These are phyloP conservation scores for Pseudognaphalium luteoalbum DNA, from an alignment of 129 eudicot genomes.

Conservation along the genomic window DNA sequence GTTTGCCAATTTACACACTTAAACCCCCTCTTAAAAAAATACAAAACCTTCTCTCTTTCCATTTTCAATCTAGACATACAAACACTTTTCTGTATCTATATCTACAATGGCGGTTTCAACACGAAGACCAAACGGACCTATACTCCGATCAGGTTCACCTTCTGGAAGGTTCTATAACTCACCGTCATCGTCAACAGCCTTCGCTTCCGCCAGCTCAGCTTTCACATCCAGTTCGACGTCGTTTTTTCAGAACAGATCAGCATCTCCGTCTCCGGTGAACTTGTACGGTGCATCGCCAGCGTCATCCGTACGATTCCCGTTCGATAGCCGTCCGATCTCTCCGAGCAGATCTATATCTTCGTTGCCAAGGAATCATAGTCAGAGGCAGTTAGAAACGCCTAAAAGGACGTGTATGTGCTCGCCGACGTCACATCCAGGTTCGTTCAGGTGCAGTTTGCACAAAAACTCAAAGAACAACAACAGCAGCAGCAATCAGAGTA, in stretches of 20 bases:
- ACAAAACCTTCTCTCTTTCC: neutral
- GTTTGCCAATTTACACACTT: conserved; percentile 77
- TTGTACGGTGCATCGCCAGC: conserved; percentile 23
- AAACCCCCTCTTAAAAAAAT: conserved; percentile 23
- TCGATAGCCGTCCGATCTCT: conserved; percentile 47
- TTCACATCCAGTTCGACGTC: conserved; percentile 37
- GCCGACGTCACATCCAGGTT: conserved; percentile 92
- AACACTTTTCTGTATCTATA: conserved; percentile 15
- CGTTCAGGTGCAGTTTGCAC: conserved; percentile 79
- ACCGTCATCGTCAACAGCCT: conserved; percentile 20
- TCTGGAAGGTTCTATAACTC: conserved; percentile 46
- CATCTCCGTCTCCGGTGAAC: conserved; percentile 51
- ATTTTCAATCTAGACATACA: neutral
- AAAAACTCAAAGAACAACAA: conserved; percentile 31
- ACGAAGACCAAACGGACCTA: conserved; percentile 61
- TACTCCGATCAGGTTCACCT: conserved; percentile 60
- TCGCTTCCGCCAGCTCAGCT: conserved; percentile 41
- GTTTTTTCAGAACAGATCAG: conserved; percentile 33
- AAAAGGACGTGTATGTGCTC: conserved; percentile 89
- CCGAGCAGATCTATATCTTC: conserved; percentile 60
- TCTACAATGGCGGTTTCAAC: conserved; percentile 56
- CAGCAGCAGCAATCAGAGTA: neutral
- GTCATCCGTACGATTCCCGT: conserved; percentile 51
- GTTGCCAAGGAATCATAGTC: conserved; percentile 31
- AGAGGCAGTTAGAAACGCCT: conserved; percentile 41